Conservation (phyloP, 2,329 filamentous ascomycete species). For the Ceratocystis huliohia region DNA sequence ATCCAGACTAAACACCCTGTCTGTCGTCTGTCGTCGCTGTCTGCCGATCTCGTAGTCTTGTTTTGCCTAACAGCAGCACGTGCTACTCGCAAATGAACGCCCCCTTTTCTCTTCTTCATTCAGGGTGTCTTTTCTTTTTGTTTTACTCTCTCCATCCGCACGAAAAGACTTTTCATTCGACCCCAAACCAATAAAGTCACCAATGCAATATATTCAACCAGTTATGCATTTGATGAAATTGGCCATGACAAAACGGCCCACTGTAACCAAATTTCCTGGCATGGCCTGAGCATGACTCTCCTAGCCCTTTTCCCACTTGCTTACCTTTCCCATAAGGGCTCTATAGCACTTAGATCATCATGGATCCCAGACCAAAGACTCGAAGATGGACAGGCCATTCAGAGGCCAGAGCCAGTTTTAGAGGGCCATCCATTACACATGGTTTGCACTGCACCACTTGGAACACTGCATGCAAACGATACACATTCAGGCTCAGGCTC, state of each 20-base stretch:
- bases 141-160: not conserved
- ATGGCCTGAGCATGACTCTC: not conserved
- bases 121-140: not conserved
- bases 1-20: not conserved
- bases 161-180: not conserved
- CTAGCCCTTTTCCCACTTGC: not conserved
- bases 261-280: not conserved
- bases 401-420: not conserved
- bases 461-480: not conserved
- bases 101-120: not conserved
- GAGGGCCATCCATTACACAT: not conserved
- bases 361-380: not conserved
- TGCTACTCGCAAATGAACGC: not conserved
- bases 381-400: not conserved
- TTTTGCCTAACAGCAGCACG: no score
- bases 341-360: not conserved
- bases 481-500: not conserved
- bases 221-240: conserved; percentile 6
- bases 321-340: not conserved
- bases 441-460: not conserved
- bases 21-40: not conserved
- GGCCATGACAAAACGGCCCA: conserved; percentile 9
- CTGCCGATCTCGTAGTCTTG: not conserved
- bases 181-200: not conserved
- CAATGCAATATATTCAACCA: not conserved